Evolutionary conservation across 164 flowering plant species (phyloP).

Genomic region (Vitis rupestris): DNA sequence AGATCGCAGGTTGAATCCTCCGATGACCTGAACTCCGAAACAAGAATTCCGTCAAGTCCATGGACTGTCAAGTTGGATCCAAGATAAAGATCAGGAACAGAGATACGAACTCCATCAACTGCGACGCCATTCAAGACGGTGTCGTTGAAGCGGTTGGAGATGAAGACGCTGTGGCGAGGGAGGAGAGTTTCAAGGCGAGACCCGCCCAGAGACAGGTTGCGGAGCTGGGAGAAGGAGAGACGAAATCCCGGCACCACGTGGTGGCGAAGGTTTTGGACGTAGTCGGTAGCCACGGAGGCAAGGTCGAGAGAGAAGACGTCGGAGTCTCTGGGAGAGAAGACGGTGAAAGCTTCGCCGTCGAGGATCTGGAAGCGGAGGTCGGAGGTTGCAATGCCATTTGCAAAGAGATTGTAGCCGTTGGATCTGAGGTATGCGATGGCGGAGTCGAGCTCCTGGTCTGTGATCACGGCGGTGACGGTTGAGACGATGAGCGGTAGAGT

Average conservation of each 20-base stretch:
- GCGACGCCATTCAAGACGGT: neutral
- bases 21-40: neutral
- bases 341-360: neutral
- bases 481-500: neutral
- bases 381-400: slow-evolving; percentile 39
- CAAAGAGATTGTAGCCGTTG: slow-evolving; percentile 30
- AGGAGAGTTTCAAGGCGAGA: too few species aligned
- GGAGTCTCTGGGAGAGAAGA: slow-evolving; percentile 16
- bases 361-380: slow-evolving; percentile 27
- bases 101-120: slow-evolving; percentile 26
- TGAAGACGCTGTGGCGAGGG: too few species aligned
- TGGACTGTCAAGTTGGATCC: slow-evolving; percentile 26
- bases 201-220: too few species aligned
- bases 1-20: too few species aligned
- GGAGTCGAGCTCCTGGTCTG: slow-evolving; percentile 13
- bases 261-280: slow-evolving; percentile 25
- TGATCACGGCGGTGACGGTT: slow-evolving; percentile 8
- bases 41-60: slow-evolving; percentile 33
- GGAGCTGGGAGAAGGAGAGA: too few species aligned
- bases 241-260: slow-evolving; percentile 11
- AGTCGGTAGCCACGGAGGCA: slow-evolving; percentile 16
- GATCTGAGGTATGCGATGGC: slow-evolving; percentile 16
- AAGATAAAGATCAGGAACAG: slow-evolving; percentile 27
- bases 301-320: slow-evolving; percentile 28
- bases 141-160: slow-evolving; percentile 8